Evolutionary conservation across 768 basidiomycete species (phyloP).

Genomic region (Neoboletus brunneissimus): DNA sequence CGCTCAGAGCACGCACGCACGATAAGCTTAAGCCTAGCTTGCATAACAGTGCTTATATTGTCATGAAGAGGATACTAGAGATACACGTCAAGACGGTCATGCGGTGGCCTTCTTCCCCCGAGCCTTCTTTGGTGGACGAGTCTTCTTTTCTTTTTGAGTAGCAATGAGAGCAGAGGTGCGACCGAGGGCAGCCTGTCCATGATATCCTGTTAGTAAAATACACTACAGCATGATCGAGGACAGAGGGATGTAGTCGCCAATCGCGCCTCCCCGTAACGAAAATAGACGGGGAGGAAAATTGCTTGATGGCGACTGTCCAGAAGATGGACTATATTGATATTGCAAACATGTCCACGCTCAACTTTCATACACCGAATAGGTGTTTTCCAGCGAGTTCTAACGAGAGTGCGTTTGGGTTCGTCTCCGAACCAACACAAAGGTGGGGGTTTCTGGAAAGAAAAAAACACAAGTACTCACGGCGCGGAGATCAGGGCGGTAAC

Average conservation of each 20-base stretch:
- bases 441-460: not conserved
- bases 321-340: slow-evolving; percentile 42
- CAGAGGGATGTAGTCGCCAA: slow-evolving; percentile 24
- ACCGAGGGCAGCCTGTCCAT: slow-evolving; percentile 63
- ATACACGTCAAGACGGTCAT: slow-evolving; percentile 27
- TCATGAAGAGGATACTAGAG: slow-evolving; percentile 20
- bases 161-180: slow-evolving; percentile 71
- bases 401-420: slow-evolving; percentile 62
- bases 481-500: slow-evolving; percentile 78
- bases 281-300: slow-evolving; percentile 29
- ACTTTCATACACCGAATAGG: slow-evolving; percentile 66
- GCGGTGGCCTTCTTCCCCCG: slow-evolving; percentile 61
- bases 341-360: slow-evolving; percentile 95
- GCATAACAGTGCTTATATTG: slow-evolving; percentile 16
- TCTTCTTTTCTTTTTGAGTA: slow-evolving; percentile 70
- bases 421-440: not conserved
- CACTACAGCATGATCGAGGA: slow-evolving; percentile 44
- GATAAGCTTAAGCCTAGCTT: not conserved
- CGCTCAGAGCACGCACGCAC: not conserved
- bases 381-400: slow-evolving; percentile 87
- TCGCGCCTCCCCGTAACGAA: slow-evolving; percentile 31
- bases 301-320: slow-evolving; percentile 21
- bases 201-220: slow-evolving; percentile 28
- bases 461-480: slow-evolving; percentile 51
- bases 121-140: slow-evolving; percentile 62